Percentiles rank a stretch among this genome's conserved stretches.
phyloP scores from a whole-genome alignment of 768 basidiomycete species.

The Boletellus sp. region DNA sequence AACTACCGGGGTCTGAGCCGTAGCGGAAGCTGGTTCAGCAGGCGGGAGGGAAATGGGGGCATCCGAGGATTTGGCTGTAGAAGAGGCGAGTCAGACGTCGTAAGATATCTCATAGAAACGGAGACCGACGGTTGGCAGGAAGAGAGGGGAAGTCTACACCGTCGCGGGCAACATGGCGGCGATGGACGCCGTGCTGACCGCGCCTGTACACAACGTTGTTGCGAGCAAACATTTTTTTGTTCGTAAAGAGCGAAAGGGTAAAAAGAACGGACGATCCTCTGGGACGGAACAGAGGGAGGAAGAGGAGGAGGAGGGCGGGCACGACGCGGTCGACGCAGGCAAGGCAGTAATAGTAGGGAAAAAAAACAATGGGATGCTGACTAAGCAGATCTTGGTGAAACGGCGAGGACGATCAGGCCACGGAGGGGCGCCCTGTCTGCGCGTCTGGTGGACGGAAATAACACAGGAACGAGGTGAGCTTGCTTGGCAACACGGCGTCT shows the following conservation, averaged over 20 bases:
- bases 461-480: constrained; percentile 2
- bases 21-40: constrained; percentile 5
- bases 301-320: not conserved
- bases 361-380: constrained; percentile 5
- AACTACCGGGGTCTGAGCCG: constrained; percentile 17
- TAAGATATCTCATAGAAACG: fast-evolving
- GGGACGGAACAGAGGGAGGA: not conserved
- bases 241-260: constrained; percentile 22
- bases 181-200: constrained; percentile 6
- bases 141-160: not conserved
- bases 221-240: constrained; percentile 12
- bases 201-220: constrained; percentile 18
- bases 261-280: constrained; percentile 20
- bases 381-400: constrained; percentile 1
- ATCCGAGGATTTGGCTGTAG: constrained; percentile 2
- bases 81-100: constrained; percentile 2
- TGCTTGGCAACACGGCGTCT: constrained; percentile 10
- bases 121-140: not conserved
- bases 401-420: too few species aligned
- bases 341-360: not conserved
- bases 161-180: constrained; percentile 5
- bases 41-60: not conserved
- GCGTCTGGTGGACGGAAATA: too few species aligned
- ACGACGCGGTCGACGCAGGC: too few species aligned
- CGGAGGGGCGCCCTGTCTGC: too few species aligned